Percentiles rank a stretch among this genome's conserved stretches.
Evolutionary conservation across 169 alveolate genomes (phyloP).

Genomic region (Eimeria zaria): DNA sequence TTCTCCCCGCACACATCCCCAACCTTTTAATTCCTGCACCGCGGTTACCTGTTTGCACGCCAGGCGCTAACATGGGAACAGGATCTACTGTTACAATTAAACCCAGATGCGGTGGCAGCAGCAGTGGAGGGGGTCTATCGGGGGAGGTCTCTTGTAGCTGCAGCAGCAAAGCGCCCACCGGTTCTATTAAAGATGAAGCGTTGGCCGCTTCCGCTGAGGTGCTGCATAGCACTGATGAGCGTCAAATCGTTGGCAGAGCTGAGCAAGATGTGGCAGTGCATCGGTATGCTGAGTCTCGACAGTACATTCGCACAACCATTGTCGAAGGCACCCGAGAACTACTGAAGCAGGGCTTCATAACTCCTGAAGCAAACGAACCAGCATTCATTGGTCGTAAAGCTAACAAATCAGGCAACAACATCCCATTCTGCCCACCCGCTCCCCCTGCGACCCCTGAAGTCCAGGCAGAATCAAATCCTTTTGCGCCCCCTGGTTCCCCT

Average conservation of each 20-base stretch:
- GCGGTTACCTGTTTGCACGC: slow-evolving; percentile 69
- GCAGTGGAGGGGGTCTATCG: slow-evolving; percentile 50
- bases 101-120: slow-evolving; percentile 65
- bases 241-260: too few relatives aligned
- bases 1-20: slow-evolving; percentile 60
- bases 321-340: slow-evolving; percentile 54
- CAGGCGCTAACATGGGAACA: slow-evolving; percentile 58
- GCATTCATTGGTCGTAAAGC: neutral
- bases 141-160: neutral
- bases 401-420: neutral
- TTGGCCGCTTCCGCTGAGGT: neutral
- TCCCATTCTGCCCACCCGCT: neutral
- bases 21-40: slow-evolving; percentile 53
- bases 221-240: neutral
- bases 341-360: slow-evolving; percentile 7
- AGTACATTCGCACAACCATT: neutral
- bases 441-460: slow-evolving; percentile 7
- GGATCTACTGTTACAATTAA: slow-evolving; percentile 15
- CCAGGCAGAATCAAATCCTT: slow-evolving; percentile 9
- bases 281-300: neutral
- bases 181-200: neutral
- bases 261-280: neutral
- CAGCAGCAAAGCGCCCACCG: slow-evolving; percentile 15
- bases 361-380: neutral
- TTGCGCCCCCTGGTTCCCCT: neutral